Percentiles rank a stretch among this genome's conserved stretches.
Conservation (phyloP, 2,329 filamentous ascomycete species). For the Colletotrichum navitas region DNA sequence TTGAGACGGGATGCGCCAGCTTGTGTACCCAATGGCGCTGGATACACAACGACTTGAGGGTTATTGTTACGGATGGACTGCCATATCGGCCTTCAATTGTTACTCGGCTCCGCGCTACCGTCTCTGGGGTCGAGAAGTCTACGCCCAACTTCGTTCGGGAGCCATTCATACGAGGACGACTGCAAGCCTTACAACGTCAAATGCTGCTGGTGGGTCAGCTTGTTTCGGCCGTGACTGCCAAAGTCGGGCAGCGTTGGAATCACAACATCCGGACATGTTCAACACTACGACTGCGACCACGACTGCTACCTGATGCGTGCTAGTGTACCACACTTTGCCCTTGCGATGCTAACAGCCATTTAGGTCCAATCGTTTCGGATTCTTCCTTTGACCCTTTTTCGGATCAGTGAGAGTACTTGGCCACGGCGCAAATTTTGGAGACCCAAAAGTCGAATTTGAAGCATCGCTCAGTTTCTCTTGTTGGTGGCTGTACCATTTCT, state of each 20-base stretch:
- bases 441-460: slow-evolving; percentile 42
- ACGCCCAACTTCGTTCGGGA: not conserved
- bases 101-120: not conserved
- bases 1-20: not conserved
- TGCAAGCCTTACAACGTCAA: not conserved
- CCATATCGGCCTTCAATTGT: not conserved
- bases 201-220: not conserved
- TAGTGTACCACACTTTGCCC: not conserved
- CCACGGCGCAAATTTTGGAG: slow-evolving; percentile 41
- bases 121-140: not conserved
- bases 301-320: slow-evolving; percentile 9
- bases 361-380: slow-evolving; percentile 40
- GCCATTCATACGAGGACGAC: no score
- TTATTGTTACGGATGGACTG: not conserved
- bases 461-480: slow-evolving; percentile 41
- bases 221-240: not conserved
- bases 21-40: not conserved
- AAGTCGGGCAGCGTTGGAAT: no score
- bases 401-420: slow-evolving; percentile 51
- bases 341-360: slow-evolving; percentile 14
- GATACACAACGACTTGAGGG: not conserved
- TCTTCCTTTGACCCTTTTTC: slow-evolving; percentile 38
- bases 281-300: slow-evolving; percentile 9
- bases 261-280: not conserved
- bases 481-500: slow-evolving; percentile 41